These are phyloP conservation scores for Solanum chacoense DNA, from an alignment of 305 asterid genomes.

Conservation along the genomic window DNA sequence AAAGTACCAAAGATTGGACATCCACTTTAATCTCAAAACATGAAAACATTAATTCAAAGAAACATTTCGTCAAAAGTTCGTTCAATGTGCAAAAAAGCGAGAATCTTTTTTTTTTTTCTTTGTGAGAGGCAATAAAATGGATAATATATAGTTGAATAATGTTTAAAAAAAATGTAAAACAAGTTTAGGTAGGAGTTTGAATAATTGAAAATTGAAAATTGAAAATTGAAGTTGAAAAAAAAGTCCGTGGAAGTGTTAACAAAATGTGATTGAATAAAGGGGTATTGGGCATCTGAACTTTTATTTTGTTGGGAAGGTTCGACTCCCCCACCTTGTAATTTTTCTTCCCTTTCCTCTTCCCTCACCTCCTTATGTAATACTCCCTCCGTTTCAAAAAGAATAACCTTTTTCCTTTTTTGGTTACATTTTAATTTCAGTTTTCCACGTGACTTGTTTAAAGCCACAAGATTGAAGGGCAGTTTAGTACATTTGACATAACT, in stretches of 20 bases:
- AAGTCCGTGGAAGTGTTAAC: not conserved
- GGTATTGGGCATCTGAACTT: not conserved
- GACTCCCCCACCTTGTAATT: not conserved
- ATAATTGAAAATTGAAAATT: no score
- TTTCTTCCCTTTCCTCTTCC: not conserved
- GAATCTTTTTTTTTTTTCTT: not conserved
- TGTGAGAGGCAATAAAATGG: not conserved
- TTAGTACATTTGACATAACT: no score
- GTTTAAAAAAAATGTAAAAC: not conserved
- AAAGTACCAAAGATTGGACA: not conserved
- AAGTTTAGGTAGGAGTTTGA: not conserved
- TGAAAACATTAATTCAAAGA: not conserved
- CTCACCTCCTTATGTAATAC: not conserved
- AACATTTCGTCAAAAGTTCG: not conserved
- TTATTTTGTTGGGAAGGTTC: not conserved
- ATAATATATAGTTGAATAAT: not conserved
- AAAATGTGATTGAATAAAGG: not conserved
- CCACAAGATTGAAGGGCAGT: no score
- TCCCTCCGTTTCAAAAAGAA: no score
- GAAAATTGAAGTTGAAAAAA: not conserved
- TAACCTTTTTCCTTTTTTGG: no score
- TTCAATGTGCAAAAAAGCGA: not conserved
- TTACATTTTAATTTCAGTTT: no score
- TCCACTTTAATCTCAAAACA: not conserved
- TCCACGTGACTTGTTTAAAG: no score